Base-by-base conservation (phyloP, 108 stramenopile genomes). In the Nannochloropsis gaditana region DNA sequence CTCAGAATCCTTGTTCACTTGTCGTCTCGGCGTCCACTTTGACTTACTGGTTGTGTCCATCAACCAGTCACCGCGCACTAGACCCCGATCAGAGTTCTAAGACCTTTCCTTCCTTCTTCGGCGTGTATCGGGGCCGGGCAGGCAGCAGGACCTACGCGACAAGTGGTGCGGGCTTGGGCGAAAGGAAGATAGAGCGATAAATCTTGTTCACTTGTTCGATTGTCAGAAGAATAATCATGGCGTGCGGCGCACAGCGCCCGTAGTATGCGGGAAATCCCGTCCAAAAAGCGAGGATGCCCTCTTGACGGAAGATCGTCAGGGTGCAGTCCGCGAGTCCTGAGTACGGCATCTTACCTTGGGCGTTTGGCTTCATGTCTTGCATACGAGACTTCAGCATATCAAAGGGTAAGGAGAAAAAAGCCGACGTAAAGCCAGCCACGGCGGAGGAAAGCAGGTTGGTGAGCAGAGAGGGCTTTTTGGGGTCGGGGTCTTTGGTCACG, bases 201-300 rank as follows among this genome's bases (percentile, higher is more conserved):
- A 45, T 79, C 21, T 80, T 45, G 43, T 95, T 97, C 84, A 99
- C 95, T 80, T 92, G 93, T 86, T 99, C 97, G 86, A 96, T 96
- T 44, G 94, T 95, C 45, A 99, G 92, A 84, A 99, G 89, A 84
- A 98, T 96, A 86, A 98, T 96, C 97, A 99, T 99, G 44, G 98
- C 98, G 92, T 99, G 98, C 41, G 98, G 98, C 41, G 97, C 98
- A 89, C 97, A 97, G 84, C 98, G 92, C 80, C 93, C 95, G 90
- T 97, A 99, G 89, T 97, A 99, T 1, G 98, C 98, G 10, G 92
- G 92, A 89, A 97, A 98, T 79, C 97, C 97, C 83, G 91, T 92
- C 90, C 95, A 99, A 83, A 99, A 96, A 59, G 96, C 95, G n/a
- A 91, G 82, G 19, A 93, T 93, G 42, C 98, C 98, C 86, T 99